A percentile compares a stretch with the other conserved stretches of the same genome.
These are phyloP conservation scores for Taxawa tesnikishii DNA, from an alignment of 2,329 filamentous ascomycete species.

Conservation along the genomic window DNA sequence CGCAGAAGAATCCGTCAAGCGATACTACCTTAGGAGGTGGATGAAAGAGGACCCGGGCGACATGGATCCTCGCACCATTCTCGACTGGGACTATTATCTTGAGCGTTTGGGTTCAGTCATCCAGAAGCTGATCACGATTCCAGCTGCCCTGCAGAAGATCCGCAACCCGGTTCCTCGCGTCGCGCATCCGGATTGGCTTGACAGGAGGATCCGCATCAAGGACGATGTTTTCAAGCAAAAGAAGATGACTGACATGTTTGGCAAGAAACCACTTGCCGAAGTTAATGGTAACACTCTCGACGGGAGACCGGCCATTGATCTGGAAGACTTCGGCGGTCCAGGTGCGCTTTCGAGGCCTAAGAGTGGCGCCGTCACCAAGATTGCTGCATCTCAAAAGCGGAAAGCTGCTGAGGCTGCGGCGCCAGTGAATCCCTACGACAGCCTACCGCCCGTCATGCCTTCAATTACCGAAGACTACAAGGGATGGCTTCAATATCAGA, in stretches of 20 bases:
- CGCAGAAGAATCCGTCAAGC: conserved; percentile 76
- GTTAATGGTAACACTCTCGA: conserved; percentile 52
- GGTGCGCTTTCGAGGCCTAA: conserved; percentile 33
- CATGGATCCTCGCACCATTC: conserved; percentile 77
- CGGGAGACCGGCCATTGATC: conserved; percentile 45
- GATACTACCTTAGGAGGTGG: conserved; percentile 88
- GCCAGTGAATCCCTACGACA: conserved; percentile 65
- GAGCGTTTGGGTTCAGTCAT: conserved; percentile 95
- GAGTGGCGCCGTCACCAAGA: conserved; percentile 26
- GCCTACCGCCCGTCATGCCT: conserved; percentile 73
- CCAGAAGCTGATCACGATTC: conserved; percentile 97
- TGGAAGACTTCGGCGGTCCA: conserved; percentile 33
- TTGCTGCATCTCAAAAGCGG: conserved; percentile 30
- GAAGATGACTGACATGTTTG: conserved; percentile 92
- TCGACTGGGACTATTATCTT: conserved; percentile 96
- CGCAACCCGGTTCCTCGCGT: conserved; percentile 90
- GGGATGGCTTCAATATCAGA: conserved; percentile 85
- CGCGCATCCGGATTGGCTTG: conserved; percentile 91
- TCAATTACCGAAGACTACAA: conserved; percentile 74
- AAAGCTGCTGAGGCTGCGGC: conserved; percentile 38
- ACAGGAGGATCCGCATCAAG: conserved; percentile 83
- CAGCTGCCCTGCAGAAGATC: conserved; percentile 88
- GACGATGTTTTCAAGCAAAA: conserved; percentile 98
- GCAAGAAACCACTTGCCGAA: conserved; percentile 59
- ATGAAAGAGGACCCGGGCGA: conserved; percentile 82